phyloP scores from a whole-genome alignment of 805 yeast genomes.

The Candida dajiaensis region DNA sequence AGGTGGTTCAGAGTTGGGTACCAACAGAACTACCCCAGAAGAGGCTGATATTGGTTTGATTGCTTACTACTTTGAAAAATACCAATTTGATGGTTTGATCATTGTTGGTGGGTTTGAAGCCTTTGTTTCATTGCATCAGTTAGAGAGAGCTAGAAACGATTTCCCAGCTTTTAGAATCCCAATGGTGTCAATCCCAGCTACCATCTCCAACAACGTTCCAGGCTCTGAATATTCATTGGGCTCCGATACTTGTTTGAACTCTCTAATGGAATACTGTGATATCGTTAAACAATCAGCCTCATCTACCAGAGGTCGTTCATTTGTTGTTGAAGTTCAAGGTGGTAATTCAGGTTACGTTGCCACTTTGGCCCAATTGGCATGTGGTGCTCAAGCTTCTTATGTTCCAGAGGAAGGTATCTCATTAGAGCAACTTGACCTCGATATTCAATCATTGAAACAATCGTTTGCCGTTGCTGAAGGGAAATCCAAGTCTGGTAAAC shows the following conservation, averaged over 20 bases:
- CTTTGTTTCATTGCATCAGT: conserved; percentile 61
- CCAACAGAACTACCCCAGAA: conserved; percentile 65
- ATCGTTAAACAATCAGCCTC: conserved; percentile 76
- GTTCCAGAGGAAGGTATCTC: conserved; percentile 69
- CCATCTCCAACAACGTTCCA: conserved; percentile 75
- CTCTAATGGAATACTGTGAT: conserved; percentile 68
- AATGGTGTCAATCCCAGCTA: conserved; percentile 72
- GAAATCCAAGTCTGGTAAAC: conserved; percentile 60
- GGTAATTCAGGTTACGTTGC: conserved; percentile 82
- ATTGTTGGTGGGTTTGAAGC: conserved; percentile 83
- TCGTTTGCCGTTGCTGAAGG: conserved; percentile 60
- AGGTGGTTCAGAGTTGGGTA: conserved; percentile 82
- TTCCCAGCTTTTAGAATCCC: conserved; percentile 76
- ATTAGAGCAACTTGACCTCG: conserved; percentile 56
- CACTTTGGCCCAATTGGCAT: conserved; percentile 57
- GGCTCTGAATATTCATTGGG: conserved; percentile 79
- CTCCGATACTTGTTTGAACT: conserved; percentile 68
- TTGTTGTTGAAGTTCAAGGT: conserved; percentile 81
- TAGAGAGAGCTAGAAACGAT: conserved; percentile 50
- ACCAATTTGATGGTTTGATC: conserved; percentile 62
- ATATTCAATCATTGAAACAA: conserved; percentile 53
- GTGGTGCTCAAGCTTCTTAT: conserved; percentile 71
- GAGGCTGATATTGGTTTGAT: conserved; percentile 63
- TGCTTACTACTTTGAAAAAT: conserved; percentile 67
- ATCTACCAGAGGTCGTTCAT: conserved; percentile 71